Evolutionary conservation across 305 asterid genomes (phyloP).

Genomic region (Fraxinus nigra): DNA sequence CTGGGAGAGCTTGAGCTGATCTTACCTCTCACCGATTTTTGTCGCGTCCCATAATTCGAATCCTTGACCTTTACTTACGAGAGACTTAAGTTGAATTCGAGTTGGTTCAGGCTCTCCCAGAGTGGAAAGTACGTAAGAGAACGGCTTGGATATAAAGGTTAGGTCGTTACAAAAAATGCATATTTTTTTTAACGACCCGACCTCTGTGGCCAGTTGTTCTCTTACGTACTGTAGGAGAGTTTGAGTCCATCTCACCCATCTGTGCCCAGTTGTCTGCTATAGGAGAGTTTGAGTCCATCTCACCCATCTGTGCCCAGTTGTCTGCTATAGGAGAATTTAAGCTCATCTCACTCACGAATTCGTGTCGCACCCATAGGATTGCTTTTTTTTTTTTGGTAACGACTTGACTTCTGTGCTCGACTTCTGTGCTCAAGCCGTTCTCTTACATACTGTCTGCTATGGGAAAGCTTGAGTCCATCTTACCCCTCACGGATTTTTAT

Average conservation of each 20-base stretch:
- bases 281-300: not conserved
- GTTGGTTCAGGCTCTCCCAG: not conserved
- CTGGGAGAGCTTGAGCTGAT: not conserved
- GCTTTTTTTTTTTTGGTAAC: no score
- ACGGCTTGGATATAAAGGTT: not conserved
- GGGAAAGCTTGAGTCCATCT: not conserved
- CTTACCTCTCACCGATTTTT: not conserved
- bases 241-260: not conserved
- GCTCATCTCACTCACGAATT: not conserved
- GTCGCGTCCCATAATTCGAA: not conserved
- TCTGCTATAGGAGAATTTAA: not conserved
- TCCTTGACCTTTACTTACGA: not conserved
- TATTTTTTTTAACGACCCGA: not conserved
- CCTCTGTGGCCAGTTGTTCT: not conserved
- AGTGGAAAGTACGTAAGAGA: not conserved
- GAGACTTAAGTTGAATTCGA: not conserved
- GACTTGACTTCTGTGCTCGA: not conserved
- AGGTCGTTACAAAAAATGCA: not conserved
- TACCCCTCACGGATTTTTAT: no score
- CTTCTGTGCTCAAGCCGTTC: not conserved
- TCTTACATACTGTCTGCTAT: no score
- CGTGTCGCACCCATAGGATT: not conserved
- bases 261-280: not conserved
- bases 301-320: not conserved
- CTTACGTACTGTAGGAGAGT: not conserved